phyloP scores from a whole-genome alignment of 371 early-diverging fungal genomes.

The Actinomortierella ambigua region DNA sequence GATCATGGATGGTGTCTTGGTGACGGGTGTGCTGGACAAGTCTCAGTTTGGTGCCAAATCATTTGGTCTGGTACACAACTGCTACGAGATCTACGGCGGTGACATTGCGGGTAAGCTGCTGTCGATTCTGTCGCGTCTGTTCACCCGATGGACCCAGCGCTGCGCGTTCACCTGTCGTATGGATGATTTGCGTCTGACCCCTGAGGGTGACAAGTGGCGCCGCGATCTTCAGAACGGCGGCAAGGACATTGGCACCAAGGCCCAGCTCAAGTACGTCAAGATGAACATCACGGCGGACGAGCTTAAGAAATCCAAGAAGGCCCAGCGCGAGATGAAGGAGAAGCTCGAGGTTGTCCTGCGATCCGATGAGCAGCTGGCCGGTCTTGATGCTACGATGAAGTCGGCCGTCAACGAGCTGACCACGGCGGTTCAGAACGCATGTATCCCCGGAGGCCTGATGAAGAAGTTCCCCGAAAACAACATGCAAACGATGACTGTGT shows the following conservation, averaged over 20 bases:
- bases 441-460: constrained; percentile 83
- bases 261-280: constrained; percentile 75
- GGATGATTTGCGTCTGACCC: constrained; percentile 96
- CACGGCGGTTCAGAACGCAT: constrained; percentile 77
- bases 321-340: constrained; percentile 60
- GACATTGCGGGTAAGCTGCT: constrained; percentile 91
- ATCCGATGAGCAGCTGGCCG: constrained; percentile 85
- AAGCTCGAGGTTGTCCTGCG: constrained; percentile 88
- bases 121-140: constrained; percentile 92
- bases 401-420: constrained; percentile 85
- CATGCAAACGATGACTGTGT: constrained; percentile 99
- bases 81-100: constrained; percentile 97
- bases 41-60: constrained; percentile 96
- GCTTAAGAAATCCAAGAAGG: constrained; percentile 28
- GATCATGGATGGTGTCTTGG: constrained; percentile 85
- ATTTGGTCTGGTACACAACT: constrained; percentile 95
- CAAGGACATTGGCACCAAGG: constrained; percentile 67
- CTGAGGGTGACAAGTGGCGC: constrained; percentile 81
- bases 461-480: constrained; percentile 92
- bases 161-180: constrained; percentile 98
- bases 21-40: constrained; percentile 98
- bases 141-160: constrained; percentile 92
- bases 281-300: constrained; percentile 47
- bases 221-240: constrained; percentile 66
- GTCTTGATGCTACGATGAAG: constrained; percentile 92